These are phyloP conservation scores for Cercospora zeina DNA, from an alignment of 2,329 filamentous ascomycete genomes.

Conservation along the genomic window DNA sequence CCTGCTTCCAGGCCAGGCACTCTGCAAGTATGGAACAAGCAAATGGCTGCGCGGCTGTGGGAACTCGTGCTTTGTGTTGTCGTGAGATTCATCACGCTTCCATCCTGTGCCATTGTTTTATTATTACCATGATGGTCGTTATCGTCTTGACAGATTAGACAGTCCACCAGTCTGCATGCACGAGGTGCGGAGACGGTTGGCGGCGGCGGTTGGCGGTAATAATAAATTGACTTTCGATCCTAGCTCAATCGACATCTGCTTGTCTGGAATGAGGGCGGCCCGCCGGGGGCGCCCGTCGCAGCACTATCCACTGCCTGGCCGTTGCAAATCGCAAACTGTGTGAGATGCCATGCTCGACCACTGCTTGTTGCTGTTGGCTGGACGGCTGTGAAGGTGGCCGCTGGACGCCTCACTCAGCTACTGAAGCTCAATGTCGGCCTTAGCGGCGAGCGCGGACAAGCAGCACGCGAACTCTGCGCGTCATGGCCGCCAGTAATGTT, in stretches of 20 bases:
- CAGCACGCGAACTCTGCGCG: conserved; percentile 17
- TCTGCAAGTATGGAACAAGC: neutral
- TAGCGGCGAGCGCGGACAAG: conserved; percentile 1
- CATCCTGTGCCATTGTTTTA: neutral
- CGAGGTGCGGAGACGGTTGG: no score
- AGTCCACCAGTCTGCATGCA: no score
- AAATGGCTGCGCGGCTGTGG: no score
- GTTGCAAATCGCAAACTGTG: neutral
- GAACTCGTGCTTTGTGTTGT: neutral
- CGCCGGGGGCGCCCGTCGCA: neutral
- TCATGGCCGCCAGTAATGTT: conserved; percentile 33
- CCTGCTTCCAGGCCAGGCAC: neutral
- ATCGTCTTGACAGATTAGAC: no score
- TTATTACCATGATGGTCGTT: no score
- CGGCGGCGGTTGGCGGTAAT: no score
- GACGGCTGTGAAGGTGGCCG: neutral
- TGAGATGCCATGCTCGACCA: neutral
- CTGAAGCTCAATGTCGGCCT: conserved; percentile 15
- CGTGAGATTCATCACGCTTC: neutral
- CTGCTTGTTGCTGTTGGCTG: neutral
- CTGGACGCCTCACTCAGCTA: neutral
- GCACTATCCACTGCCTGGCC: neutral
- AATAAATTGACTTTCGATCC: neutral
- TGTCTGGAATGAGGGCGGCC: neutral
- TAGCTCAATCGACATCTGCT: neutral